Evolutionary conservation across 768 basidiomycete genomes (phyloP), one percentile per base, ranked within the genome.

Genomic region (Mrakia gelida): DNA sequence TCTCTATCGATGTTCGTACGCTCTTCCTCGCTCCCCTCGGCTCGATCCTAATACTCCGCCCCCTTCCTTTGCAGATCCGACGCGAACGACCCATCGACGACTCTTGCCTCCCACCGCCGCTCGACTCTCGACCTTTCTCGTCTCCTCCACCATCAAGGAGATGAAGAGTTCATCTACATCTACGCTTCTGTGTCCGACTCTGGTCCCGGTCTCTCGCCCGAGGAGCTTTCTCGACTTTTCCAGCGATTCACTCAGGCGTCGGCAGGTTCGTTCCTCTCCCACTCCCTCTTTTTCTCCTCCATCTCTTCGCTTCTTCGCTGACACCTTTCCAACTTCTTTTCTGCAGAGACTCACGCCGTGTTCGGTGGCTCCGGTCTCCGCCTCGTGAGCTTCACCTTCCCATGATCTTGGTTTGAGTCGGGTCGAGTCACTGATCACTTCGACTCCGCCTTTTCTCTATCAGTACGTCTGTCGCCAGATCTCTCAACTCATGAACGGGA

Each of bases 311-410:
- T n/a, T n/a, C n/a, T n/a, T n/a, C n/a, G n/a, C n/a, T n/a, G n/a
- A n/a, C n/a, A n/a, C n/a, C n/a, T n/a, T n/a, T n/a, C n/a, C n/a
- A n/a, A n/a, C n/a, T n/a, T n/a, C n/a, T n/a, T n/a, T n/a, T 23
- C n/a, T 18, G 2, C 59, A 32, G 49, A 41, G 16, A 75, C 75
- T 0, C 63, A 65, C 38, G 23, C 77, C 23, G 80, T 82, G 32
- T 84, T 82, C 77, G 84, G 84, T 1, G 84, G 84, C 11, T 80
- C 79, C 15, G 84, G 84, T 8, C 78, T 85, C 5, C 84, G 84
- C 0, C 71, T 85, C 10, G 73, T 43, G n/a, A n/a, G n/a, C n/a
- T n/a, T n/a, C n/a, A n/a, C n/a, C n/a, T n/a, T n/a, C n/a, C n/a
- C n/a, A n/a, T n/a, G n/a, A n/a, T n/a, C n/a, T n/a, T n/a, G n/a